Evolutionary conservation across 176 grass and related monocot species (phyloP).

Genomic region (Hordeum marinum): DNA sequence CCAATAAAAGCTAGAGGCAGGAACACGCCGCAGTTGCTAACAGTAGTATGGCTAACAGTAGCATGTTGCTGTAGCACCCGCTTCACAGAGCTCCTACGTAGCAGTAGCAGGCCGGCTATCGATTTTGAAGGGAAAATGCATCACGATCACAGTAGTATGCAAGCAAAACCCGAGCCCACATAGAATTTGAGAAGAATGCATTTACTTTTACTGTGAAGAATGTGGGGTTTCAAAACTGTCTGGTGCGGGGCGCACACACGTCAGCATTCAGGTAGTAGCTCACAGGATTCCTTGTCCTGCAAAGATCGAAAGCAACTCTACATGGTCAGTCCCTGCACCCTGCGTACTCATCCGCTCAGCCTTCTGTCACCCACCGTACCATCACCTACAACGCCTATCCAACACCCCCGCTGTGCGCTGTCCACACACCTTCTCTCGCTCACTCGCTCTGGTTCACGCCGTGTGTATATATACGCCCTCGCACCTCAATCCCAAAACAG

Average conservation of each 20-base stretch:
- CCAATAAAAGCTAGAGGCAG: too few relatives aligned
- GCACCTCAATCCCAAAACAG: not conserved
- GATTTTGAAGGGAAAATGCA: too few relatives aligned
- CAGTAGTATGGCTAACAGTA: too few relatives aligned
- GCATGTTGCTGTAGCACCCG: too few relatives aligned
- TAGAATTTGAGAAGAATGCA: not conserved
- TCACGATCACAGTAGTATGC: not conserved
- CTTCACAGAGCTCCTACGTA: too few relatives aligned
- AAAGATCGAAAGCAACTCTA: conserved; percentile 13
- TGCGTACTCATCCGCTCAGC: conserved; percentile 19
- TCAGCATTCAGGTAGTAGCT: conserved; percentile 10
- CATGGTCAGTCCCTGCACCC: conserved; percentile 26
- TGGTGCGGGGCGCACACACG: not conserved
- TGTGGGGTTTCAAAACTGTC: not conserved
- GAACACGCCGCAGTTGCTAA: too few relatives aligned
- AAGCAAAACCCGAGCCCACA: not conserved
- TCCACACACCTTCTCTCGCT: not conserved
- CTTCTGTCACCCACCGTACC: conserved; percentile 42
- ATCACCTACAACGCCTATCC: conserved; percentile 1
- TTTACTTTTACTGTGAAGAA: not conserved
- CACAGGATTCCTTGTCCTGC: conserved; percentile 23
- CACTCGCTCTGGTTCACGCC: not conserved
- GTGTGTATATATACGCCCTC: conserved; percentile 20
- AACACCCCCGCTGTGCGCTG: not conserved
- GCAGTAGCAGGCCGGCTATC: too few relatives aligned